Percentiles rank a stretch among this genome's conserved stretches.
These are phyloP conservation scores for Eucalyptus sp. DNA, from an alignment of 345 rosid genomes.

Conservation along the genomic window DNA sequence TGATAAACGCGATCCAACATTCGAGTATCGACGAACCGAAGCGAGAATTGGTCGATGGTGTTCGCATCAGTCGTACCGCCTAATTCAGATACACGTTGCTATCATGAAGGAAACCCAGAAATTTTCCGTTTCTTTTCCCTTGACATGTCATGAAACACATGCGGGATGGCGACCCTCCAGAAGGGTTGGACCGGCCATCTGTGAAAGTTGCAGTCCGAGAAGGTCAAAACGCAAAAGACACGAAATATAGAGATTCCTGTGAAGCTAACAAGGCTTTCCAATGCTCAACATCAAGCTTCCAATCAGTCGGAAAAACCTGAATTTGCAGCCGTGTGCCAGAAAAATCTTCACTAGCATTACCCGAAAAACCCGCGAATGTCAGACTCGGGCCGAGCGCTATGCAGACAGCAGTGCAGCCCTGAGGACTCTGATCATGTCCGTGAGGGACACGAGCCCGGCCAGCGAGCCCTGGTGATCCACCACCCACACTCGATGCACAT, in stretches of 20 bases:
- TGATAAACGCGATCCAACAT: not conserved
- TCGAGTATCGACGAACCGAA: not conserved
- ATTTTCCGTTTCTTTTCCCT: not conserved
- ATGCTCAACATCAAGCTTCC: not conserved
- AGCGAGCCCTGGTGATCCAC: conserved; percentile 36
- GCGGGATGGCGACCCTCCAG: not conserved
- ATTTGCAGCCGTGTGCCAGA: not conserved
- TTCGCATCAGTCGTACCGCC: not conserved
- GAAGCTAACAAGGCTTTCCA: not conserved
- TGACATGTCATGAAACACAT: not conserved
- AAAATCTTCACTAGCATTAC: not conserved
- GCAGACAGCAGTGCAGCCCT: conserved; percentile 19
- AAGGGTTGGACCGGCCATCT: not conserved
- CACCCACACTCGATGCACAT: conserved; percentile 78
- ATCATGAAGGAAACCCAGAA: not conserved
- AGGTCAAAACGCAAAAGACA: not conserved
- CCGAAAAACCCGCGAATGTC: not conserved
- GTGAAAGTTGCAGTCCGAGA: not conserved
- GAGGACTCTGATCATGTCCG: conserved; percentile 49
- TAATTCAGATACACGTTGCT: not conserved
- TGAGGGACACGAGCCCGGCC: conserved; percentile 47
- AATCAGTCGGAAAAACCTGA: not conserved
- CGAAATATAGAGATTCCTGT: not conserved
- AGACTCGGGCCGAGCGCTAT: not conserved
- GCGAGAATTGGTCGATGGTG: not conserved